Percentiles rank a stretch among this genome's conserved stretches.
Conservation (phyloP, 345 rosid species). For the Hibiscus syriacus region DNA sequence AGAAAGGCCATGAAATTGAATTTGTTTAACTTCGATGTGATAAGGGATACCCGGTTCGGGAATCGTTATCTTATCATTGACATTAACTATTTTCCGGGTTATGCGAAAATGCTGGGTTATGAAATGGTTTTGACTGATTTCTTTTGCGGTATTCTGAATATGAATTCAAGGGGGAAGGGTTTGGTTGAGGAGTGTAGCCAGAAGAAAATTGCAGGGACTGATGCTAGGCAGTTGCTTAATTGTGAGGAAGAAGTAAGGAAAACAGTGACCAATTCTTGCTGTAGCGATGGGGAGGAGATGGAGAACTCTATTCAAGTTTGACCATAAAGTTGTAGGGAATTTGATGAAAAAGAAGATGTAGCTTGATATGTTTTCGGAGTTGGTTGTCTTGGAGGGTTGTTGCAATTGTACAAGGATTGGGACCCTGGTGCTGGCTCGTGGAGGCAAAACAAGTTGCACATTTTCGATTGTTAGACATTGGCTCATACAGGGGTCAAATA, state of each 20-base stretch:
- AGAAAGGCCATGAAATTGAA: conserved; percentile 40
- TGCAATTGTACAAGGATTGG: conserved; percentile 1
- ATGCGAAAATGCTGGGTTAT: conserved; percentile 50
- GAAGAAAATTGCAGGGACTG: conserved; percentile 7
- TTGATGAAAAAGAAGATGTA: not conserved
- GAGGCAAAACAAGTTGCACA: not conserved
- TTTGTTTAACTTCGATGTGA: conserved; percentile 57
- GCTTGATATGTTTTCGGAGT: not conserved
- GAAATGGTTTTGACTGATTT: conserved; percentile 46
- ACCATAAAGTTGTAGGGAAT: conserved; percentile 5
- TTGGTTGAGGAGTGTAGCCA: conserved; percentile 6
- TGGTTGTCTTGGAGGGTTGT: conserved; percentile 6
- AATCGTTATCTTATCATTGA: conserved; percentile 50
- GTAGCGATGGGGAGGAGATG: conserved; percentile 22
- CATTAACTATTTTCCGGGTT: conserved; percentile 62
- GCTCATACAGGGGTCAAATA: conserved; percentile 23
- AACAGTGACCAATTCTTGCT: conserved; percentile 7
- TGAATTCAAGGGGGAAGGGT: conserved; percentile 9
- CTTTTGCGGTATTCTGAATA: conserved; percentile 32
- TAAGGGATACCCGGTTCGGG: conserved; percentile 40
- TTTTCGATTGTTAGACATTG: conserved; percentile 10
- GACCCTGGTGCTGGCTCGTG: conserved; percentile 2
- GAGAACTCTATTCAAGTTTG: conserved; percentile 18
- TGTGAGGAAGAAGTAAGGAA: conserved; percentile 21
- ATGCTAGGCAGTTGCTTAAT: conserved; percentile 5